A percentile compares a stretch with the other conserved stretches of the same genome.
These are phyloP conservation scores for Pestalotiopsis sp. DNA, from an alignment of 2,329 filamentous ascomycete genomes.

Conservation along the genomic window DNA sequence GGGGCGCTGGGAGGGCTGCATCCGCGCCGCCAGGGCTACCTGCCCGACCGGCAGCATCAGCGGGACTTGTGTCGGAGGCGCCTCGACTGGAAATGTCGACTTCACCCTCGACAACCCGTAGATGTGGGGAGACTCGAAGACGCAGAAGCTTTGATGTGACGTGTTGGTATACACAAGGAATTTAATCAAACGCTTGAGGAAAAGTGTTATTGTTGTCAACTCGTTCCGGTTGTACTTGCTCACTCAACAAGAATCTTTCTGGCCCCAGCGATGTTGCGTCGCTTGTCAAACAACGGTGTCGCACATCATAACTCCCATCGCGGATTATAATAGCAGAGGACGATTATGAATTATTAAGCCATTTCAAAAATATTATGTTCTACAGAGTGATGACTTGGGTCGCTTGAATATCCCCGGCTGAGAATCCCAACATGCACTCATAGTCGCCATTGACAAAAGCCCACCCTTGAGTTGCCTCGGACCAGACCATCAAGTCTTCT, in stretches of 20 bases:
- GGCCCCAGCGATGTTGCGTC: too few species aligned
- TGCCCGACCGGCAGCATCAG: slow-evolving; percentile 52
- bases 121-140: neutral
- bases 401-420: neutral
- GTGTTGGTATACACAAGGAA: too few species aligned
- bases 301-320: too few species aligned
- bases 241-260: too few species aligned
- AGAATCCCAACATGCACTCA: slow-evolving; percentile 13
- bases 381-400: slow-evolving; percentile 49
- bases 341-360: neutral
- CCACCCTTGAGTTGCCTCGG: slow-evolving; percentile 14
- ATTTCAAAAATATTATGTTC: neutral
- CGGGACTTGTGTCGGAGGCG: slow-evolving; percentile 49
- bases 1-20: slow-evolving; percentile 54
- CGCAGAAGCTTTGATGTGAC: too few species aligned
- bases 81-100: slow-evolving; percentile 45
- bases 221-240: too few species aligned
- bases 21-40: slow-evolving; percentile 51
- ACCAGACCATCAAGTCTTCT: slow-evolving; percentile 20
- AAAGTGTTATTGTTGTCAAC: too few species aligned
- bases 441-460: slow-evolving; percentile 7
- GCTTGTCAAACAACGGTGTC: too few species aligned
- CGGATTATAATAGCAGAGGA: neutral
- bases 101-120: slow-evolving; percentile 39
- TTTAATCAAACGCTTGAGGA: too few species aligned